Percentiles rank a stretch among this genome's conserved stretches.
Evolutionary conservation across 495 filamentous ascomycete species (phyloP).

Genomic region (Mytilinidion resinicola): DNA sequence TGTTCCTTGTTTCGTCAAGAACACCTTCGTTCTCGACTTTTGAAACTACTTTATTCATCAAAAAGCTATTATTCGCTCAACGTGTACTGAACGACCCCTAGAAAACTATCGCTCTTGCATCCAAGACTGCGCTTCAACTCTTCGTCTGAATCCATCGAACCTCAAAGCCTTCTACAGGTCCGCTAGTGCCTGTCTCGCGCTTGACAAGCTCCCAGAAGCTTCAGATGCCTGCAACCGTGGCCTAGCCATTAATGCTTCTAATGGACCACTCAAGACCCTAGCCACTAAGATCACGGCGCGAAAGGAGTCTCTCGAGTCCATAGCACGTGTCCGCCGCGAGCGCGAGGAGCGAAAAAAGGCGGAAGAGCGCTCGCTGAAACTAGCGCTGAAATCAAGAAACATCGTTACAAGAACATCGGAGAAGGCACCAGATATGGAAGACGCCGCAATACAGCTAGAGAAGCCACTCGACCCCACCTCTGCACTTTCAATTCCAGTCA

Average conservation of each 20-base stretch:
- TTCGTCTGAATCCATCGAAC: slow-evolving; percentile 70
- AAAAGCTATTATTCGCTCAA: too few species aligned
- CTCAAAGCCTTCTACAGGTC: slow-evolving; percentile 88
- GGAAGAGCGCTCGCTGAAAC: slow-evolving; percentile 53
- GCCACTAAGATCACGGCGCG: slow-evolving; percentile 27
- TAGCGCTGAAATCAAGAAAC: slow-evolving; percentile 67
- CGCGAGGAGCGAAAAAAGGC: slow-evolving; percentile 41
- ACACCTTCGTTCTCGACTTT: neutral
- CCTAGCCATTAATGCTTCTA: slow-evolving; percentile 57
- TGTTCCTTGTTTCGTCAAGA: neutral
- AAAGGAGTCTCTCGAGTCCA: slow-evolving; percentile 24
- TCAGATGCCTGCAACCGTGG: slow-evolving; percentile 67
- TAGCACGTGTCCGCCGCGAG: slow-evolving; percentile 41
- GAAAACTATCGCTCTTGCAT: slow-evolving; percentile 81
- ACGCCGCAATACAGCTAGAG: slow-evolving; percentile 45
- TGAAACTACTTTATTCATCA: too few species aligned
- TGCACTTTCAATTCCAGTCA: slow-evolving; percentile 63
- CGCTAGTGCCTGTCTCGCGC: slow-evolving; percentile 62
- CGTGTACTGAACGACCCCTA: slow-evolving; percentile 17
- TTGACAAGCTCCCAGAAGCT: slow-evolving; percentile 68
- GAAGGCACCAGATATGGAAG: slow-evolving; percentile 74
- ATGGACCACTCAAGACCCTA: slow-evolving; percentile 48
- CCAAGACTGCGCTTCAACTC: slow-evolving; percentile 70
- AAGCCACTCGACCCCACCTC: slow-evolving; percentile 68
- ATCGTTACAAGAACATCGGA: slow-evolving; percentile 61